phyloP scores from a whole-genome alignment of 1,284 basidiomycete genomes.

The Tilletiaria anomala region DNA sequence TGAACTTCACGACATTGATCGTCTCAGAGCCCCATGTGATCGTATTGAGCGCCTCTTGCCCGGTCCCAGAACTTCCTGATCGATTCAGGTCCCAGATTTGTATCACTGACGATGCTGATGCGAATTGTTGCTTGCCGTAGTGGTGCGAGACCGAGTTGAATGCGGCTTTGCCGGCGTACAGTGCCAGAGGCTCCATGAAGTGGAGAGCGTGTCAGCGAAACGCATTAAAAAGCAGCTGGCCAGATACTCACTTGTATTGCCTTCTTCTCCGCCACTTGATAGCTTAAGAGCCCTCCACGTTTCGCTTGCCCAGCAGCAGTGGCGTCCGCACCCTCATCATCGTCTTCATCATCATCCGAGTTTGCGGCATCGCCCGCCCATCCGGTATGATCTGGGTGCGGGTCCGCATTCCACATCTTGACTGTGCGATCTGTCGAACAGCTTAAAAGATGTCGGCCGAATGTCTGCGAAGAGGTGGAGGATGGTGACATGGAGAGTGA shows the following conservation, averaged over 20 bases:
- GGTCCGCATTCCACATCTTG: conserved; percentile 65
- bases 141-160: conserved; percentile 85
- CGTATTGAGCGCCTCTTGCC: conserved; percentile 45
- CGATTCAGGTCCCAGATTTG: conserved; percentile 95
- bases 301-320: conserved; percentile 20
- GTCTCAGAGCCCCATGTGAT: conserved; percentile 50
- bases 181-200: conserved; percentile 16
- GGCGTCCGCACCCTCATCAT: conserved; percentile 19
- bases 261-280: conserved; percentile 14
- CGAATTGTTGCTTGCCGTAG: conserved; percentile 68
- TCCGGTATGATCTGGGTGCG: conserved; percentile 34
- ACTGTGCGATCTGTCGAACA: conserved; percentile 82
- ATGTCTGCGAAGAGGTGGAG: conserved; percentile 29
- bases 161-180: conserved; percentile 29
- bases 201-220: neutral
- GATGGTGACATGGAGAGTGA: conserved; percentile 60
- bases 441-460: conserved; percentile 56
- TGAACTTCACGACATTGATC: conserved; percentile 75
- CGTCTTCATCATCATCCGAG: conserved; percentile 40
- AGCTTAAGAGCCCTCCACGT: conserved; percentile 21
- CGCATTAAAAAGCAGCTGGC: neutral
- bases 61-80: conserved; percentile 61
- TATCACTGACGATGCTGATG: conserved; percentile 79
- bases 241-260: conserved; percentile 14
- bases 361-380: conserved; percentile 31